Percentiles rank a stretch among this genome's conserved stretches.
phyloP scores from a whole-genome alignment of 169 alveolate genomes.

The Cryptosporidium viatorum region DNA sequence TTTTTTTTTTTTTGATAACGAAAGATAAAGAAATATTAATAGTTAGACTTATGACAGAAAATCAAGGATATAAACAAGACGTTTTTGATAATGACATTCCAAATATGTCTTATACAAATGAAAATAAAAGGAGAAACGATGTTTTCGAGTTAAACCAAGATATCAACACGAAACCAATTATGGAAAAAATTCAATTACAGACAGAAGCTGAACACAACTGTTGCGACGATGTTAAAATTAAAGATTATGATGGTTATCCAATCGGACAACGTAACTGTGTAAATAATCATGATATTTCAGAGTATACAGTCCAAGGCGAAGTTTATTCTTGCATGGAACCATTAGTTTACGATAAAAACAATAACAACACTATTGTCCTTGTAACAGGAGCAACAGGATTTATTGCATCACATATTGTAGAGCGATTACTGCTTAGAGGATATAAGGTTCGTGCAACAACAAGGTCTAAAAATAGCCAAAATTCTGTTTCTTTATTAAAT shows the following conservation, averaged over 20 bases:
- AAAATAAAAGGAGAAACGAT: not conserved
- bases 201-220: not conserved
- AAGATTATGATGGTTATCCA: not conserved
- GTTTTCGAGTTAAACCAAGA: not conserved
- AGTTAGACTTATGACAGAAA: not conserved
- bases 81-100: not conserved
- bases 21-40: not conserved
- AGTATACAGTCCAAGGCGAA: not conserved
- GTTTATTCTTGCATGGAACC: constrained; percentile 61
- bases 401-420: constrained; percentile 69
- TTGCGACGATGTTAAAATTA: not conserved
- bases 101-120: not conserved
- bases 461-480: constrained; percentile 26
- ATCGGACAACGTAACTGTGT: not conserved
- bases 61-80: not conserved
- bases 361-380: constrained; percentile 14
- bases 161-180: not conserved
- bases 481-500: not conserved
- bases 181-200: not conserved
- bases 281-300: not conserved
- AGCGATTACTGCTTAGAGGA: constrained; percentile 63
- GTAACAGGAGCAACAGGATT: constrained; percentile 73
- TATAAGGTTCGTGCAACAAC: constrained; percentile 75
- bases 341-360: constrained; percentile 7
- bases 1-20: not conserved